Base-by-base conservation (phyloP, 2,329 filamentous ascomycete species). In the Esteya vermicola region DNA sequence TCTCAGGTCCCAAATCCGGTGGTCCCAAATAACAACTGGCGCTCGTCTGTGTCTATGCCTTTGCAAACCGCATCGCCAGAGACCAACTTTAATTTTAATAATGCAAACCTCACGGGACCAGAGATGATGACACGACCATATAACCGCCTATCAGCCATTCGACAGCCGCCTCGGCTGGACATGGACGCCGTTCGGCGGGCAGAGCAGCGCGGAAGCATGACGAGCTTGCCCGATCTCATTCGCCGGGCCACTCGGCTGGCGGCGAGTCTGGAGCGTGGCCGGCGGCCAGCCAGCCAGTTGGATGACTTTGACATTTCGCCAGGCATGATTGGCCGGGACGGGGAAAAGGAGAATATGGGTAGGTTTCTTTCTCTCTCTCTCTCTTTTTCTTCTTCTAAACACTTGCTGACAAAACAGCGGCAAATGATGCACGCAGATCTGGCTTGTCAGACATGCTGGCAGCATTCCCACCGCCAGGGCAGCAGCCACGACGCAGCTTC, bases 141-240 rank as follows among this genome's bases (percentile, higher is more conserved):
- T 47, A 69, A 62, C 46, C 61, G 63, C 16, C 48, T 75, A 20
- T 76, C 74, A 10, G 70, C 68, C 12, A 64, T 78, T 41, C 63
- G 68, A 48, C 62, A 72, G 36, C 88, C 89, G 25, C 82, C 85
- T 4, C 75, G 73, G 27, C 63, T 95, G 4, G 78, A 95, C 53
- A 80, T 95, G 20, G 79, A 88, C 52, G 83, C 83, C 4, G 82
- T 93, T 4, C 73, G 77, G 47, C 77, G 81, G 38, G 83, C 84
- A 14, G 85, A 95, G 57, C 75, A 81, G 1, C 75, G 91, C 52
- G 88, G 85, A 4, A 95, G 88, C 55, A 67, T 94, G 47, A 96
- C 91, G 2, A 95, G 88, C 58, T 64, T 98, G 43, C 82, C 88
- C 0, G 91, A 96, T 55, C 64, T 98, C 44, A 96, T 98, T 49